These are phyloP conservation scores for Ustilago hordei DNA, from an alignment of 1,284 basidiomycete genomes.

Conservation along the genomic window DNA sequence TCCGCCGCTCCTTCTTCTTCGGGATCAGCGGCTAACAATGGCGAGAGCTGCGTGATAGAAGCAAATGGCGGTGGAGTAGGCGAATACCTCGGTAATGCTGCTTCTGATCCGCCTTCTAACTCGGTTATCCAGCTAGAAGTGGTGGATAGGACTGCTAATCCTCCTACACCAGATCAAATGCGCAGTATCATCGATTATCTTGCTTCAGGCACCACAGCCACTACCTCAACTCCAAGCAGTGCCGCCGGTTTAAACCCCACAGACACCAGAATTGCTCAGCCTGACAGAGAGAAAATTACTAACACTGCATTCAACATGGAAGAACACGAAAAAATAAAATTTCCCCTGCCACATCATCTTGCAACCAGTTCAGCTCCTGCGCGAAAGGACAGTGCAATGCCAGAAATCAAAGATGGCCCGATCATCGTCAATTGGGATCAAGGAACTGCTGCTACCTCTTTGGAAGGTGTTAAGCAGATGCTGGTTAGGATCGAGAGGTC, in stretches of 20 bases:
- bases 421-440: constrained; percentile 50
- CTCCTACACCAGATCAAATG: constrained; percentile 43
- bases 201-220: constrained; percentile 9
- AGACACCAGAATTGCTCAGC: no score
- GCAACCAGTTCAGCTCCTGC: no score
- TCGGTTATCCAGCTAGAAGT: constrained; percentile 36
- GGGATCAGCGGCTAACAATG: constrained; percentile 3
- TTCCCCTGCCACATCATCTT: constrained; percentile 14
- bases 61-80: constrained; percentile 27
- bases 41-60: constrained; percentile 32
- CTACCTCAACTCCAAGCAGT: no score
- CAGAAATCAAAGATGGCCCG: constrained; percentile 47
- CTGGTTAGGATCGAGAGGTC: constrained; percentile 13
- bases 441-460: constrained; percentile 25
- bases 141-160: constrained; percentile 30
- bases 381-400: constrained; percentile 5
- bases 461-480: constrained; percentile 41
- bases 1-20: constrained; percentile 2
- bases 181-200: constrained; percentile 46
- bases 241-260: no score
- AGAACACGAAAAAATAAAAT: constrained; percentile 23
- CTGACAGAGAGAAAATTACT: constrained; percentile 5
- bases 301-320: constrained; percentile 11
- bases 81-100: constrained; percentile 32
- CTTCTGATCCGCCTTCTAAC: constrained; percentile 16